Evolutionary conservation across 345 rosid genomes (phyloP).

Genomic region (Hibiscus mutabilis): DNA sequence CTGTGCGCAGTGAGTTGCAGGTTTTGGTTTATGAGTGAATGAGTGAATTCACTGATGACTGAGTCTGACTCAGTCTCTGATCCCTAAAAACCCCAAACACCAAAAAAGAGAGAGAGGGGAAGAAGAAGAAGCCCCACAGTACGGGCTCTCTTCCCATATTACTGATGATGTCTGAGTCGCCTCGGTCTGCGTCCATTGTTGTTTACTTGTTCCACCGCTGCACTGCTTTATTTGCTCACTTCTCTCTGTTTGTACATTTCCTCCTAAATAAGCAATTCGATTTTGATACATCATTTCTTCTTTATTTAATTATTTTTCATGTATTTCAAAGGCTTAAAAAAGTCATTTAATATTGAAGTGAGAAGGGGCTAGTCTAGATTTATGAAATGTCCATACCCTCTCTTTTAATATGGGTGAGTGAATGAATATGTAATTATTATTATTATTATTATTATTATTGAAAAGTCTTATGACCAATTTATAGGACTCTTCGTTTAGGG

Average conservation of each 20-base stretch:
- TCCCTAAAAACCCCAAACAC: not conserved
- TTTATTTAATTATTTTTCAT: no score
- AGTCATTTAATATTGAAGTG: no score
- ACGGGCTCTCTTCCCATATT: slow-evolving; percentile 17
- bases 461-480: no score
- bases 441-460: no score
- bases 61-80: not conserved
- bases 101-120: not conserved
- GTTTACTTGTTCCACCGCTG: slow-evolving; percentile 12
- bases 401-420: no score
- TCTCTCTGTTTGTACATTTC: not conserved
- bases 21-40: slow-evolving; percentile 9
- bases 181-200: slow-evolving; percentile 12
- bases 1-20: slow-evolving; percentile 8
- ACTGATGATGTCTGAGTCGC: slow-evolving; percentile 7
- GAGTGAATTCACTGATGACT: not conserved
- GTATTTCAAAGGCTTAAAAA: slow-evolving; percentile 9
- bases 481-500: no score
- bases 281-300: not conserved
- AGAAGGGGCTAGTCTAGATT: no score
- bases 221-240: not conserved
- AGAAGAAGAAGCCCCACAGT: not conserved
- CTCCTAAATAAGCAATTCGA: not conserved
- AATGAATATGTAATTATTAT: no score
- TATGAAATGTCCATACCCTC: no score